A percentile compares a stretch with the other conserved stretches of the same genome.
These are phyloP conservation scores for Nannochloris sp. DNA, from an alignment of 139 green algal species.

Conservation along the genomic window DNA sequence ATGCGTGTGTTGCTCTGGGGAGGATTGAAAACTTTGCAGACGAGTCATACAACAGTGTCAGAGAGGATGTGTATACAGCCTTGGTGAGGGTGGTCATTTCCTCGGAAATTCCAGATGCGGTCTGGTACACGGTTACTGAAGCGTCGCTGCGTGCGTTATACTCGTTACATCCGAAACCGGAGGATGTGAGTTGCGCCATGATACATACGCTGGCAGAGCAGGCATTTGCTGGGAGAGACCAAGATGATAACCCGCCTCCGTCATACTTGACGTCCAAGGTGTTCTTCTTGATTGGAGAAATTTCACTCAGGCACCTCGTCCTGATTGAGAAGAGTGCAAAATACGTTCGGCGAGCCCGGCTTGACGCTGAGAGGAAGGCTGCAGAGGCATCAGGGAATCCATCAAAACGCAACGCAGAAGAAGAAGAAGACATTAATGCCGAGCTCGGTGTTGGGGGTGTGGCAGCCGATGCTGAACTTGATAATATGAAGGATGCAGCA, in stretches of 20 bases:
- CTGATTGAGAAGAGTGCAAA: constrained; percentile 54
- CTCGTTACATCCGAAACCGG: constrained; percentile 61
- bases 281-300: constrained; percentile 71
- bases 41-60: constrained; percentile 9
- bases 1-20: constrained; percentile 40
- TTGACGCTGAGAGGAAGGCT: constrained; percentile 35
- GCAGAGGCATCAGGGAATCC: constrained; percentile 28
- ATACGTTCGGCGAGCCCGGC: constrained; percentile 34
- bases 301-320: constrained; percentile 71
- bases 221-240: neutral
- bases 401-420: neutral
- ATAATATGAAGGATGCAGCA: constrained; percentile 46
- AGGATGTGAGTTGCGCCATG: constrained; percentile 37
- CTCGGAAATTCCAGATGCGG: constrained; percentile 29
- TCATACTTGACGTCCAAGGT: constrained; percentile 38
- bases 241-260: neutral
- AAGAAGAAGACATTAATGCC: constrained; percentile 54
- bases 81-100: constrained; percentile 31
- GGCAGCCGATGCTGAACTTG: constrained; percentile 58
- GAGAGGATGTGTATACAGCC: constrained; percentile 29
- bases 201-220: constrained; percentile 33
- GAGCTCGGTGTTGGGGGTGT: constrained; percentile 53
- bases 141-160: constrained; percentile 68
- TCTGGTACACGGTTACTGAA: constrained; percentile 68
- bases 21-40: constrained; percentile 19